phyloP scores from a whole-genome alignment of 441 rosid species.

The Breynia disticha region DNA sequence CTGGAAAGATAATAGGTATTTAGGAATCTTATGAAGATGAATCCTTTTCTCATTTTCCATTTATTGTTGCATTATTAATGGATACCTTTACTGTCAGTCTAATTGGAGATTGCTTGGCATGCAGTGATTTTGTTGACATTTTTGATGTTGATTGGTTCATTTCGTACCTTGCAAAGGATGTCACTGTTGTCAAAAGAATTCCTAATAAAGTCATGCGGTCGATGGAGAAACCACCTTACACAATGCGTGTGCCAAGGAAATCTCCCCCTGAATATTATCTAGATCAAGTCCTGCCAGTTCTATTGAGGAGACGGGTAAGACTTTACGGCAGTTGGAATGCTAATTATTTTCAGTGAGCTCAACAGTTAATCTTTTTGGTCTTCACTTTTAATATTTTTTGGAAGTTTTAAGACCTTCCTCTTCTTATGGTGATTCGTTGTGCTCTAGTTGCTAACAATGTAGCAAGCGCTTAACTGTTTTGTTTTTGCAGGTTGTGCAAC shows the following conservation, averaged over 20 bases:
- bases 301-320: slow-evolving; percentile 68
- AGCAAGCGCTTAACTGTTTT: background rate
- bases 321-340: slow-evolving; percentile 7
- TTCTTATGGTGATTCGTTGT: no score
- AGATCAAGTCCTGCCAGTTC: slow-evolving; percentile 89
- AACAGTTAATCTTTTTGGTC: background rate
- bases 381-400: background rate
- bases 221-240: slow-evolving; percentile 93
- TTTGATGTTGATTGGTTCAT: slow-evolving; percentile 94
- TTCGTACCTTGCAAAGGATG: slow-evolving; percentile 80
- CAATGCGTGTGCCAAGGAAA: slow-evolving; percentile 96
- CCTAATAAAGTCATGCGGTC: slow-evolving; percentile 88
- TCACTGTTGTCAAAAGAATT: slow-evolving; percentile 80
- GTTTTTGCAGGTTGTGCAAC: slow-evolving; percentile 72
- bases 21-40: slow-evolving; percentile 13
- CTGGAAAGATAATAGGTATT: slow-evolving; percentile 93
- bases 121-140: slow-evolving; percentile 86
- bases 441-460: background rate
- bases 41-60: slow-evolving; percentile 5
- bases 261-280: slow-evolving; percentile 87
- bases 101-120: slow-evolving; percentile 15
- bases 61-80: background rate
- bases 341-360: background rate
- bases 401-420: no score
- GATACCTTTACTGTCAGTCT: background rate